Conservation (phyloP, 2,329 filamentous ascomycete genomes). For the Pseudocercospora macadamiae region DNA sequence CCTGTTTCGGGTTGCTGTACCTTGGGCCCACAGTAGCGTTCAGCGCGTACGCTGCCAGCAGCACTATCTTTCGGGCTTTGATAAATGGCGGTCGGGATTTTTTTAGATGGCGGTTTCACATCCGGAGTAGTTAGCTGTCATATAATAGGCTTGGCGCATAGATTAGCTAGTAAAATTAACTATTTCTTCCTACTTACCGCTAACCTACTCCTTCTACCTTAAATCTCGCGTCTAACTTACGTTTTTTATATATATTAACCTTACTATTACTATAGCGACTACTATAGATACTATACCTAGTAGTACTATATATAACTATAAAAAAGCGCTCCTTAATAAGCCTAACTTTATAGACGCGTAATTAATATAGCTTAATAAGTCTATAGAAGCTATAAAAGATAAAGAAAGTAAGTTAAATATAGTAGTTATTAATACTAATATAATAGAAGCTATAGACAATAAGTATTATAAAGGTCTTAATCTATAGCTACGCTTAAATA, state of each 20-base stretch:
- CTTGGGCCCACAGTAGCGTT: too few relatives aligned
- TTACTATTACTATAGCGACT: background rate
- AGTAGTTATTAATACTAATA: background rate
- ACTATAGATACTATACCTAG: background rate
- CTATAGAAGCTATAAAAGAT: background rate
- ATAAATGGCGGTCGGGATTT: background rate
- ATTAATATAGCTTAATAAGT: background rate
- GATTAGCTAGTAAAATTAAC: background rate
- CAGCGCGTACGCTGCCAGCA: too few relatives aligned
- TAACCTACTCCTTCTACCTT: background rate
- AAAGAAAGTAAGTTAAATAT: background rate
- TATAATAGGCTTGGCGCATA: background rate
- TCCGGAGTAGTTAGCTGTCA: background rate
- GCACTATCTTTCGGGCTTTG: too few relatives aligned
- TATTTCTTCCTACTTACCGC: too few relatives aligned
- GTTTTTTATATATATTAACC: background rate
- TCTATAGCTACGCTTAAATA: background rate
- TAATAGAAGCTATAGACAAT: background rate
- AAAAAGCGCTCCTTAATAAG: background rate
- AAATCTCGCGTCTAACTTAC: too few relatives aligned
- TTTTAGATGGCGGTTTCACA: background rate
- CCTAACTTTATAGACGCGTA: background rate
- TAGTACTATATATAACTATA: background rate
- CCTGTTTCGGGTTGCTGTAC: too few relatives aligned
- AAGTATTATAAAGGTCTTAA: background rate